Percentiles rank a stretch among this genome's conserved stretches.
phyloP scores from a whole-genome alignment of 192 early-diverging fungal genomes.

The Backusella luteola region DNA sequence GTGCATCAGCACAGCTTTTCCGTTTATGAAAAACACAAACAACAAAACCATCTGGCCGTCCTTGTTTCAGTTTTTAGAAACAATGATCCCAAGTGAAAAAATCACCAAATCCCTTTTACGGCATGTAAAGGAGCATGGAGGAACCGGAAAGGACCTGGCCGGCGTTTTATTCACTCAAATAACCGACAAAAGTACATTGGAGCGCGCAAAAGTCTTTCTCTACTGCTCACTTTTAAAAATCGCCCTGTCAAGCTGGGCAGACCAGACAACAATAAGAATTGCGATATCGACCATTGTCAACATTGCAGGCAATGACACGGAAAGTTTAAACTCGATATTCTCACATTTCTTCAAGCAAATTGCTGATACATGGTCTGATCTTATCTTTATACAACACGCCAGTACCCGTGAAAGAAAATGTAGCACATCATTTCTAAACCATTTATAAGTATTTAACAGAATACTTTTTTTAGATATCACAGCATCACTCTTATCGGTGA shows the following conservation, averaged over 20 bases:
- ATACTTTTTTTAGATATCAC: conserved; percentile 2
- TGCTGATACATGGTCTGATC: conserved; percentile 4
- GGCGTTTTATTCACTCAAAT: neutral
- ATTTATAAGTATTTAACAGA: neutral
- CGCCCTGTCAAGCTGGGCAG: neutral
- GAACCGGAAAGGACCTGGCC: neutral
- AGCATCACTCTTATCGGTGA: neutral
- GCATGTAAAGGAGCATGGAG: neutral
- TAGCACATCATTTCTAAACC: neutral
- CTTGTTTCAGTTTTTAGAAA: neutral
- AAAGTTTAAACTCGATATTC: neutral
- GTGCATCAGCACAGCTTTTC: neutral
- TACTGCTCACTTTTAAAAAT: neutral
- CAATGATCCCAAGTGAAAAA: neutral
- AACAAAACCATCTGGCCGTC: neutral
- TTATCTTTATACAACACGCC: conserved; percentile 12
- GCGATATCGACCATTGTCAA: neutral
- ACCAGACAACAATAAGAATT: neutral
- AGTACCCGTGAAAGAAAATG: conserved; percentile 9
- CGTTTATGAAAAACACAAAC: neutral
- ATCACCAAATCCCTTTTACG: neutral
- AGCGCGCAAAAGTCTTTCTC: neutral
- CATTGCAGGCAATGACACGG: neutral
- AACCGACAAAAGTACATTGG: neutral
- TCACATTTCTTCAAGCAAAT: neutral